These are phyloP conservation scores for Trichocladium antarcticum DNA, from an alignment of 495 filamentous ascomycete genomes.

Conservation along the genomic window DNA sequence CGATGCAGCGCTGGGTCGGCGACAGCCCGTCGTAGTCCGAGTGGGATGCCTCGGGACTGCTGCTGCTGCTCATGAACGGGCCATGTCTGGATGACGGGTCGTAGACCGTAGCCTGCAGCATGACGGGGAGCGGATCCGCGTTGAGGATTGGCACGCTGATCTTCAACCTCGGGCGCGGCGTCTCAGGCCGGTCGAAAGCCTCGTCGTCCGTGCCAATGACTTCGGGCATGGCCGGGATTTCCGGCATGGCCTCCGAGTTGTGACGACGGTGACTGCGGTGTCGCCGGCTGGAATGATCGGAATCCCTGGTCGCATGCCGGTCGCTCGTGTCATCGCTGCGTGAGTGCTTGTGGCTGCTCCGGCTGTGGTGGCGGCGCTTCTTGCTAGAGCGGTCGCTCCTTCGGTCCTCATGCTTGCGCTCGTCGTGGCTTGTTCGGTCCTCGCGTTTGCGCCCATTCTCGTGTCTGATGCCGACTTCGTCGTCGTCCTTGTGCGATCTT, in stretches of 20 bases:
- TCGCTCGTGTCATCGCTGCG: constrained; percentile 23
- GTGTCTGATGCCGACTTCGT: not conserved
- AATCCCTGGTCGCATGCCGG: constrained; percentile 5
- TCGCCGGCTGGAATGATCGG: constrained; percentile 12
- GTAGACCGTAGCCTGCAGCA: constrained; percentile 38
- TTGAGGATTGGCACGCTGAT: constrained; percentile 42
- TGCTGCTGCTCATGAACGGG: constrained; percentile 10
- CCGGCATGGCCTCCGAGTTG: constrained; percentile 21
- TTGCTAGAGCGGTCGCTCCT: constrained; percentile 16
- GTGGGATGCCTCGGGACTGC: not conserved
- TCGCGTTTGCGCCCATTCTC: constrained; percentile 16
- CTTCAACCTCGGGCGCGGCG: constrained; percentile 20
- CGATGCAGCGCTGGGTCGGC: constrained; percentile 33
- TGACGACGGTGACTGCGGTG: constrained; percentile 24
- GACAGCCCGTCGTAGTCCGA: constrained; percentile 29
- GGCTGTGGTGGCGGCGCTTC: constrained; percentile 19
- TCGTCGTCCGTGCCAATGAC: constrained; percentile 34
- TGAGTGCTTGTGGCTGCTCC: constrained; percentile 25
- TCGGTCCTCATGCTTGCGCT: constrained; percentile 16
- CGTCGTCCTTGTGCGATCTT: constrained; percentile 26
- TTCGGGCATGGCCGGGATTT: constrained; percentile 22
- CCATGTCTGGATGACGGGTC: constrained; percentile 31
- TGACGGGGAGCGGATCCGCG: constrained; percentile 31
- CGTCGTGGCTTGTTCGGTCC: constrained; percentile 10
- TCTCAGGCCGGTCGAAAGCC: constrained; percentile 27